Evolutionary conservation across 306 rosid species (phyloP).

Genomic region (Lupinus albus): DNA sequence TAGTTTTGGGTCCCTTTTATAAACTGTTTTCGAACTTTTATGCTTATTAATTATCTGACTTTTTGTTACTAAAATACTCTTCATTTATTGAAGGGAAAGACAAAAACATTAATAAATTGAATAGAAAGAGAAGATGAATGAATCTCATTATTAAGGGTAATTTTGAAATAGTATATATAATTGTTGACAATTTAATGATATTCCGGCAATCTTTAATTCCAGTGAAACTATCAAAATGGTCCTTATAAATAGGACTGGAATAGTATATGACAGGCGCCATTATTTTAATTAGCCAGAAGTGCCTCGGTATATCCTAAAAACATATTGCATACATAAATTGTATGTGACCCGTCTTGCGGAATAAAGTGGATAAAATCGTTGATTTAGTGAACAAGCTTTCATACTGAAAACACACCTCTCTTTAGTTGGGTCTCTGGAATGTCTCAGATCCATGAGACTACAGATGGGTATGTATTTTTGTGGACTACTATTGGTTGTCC

Average conservation of each 20-base stretch:
- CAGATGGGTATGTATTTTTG: not conserved
- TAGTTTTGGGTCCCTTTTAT: no score
- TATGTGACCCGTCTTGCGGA: not conserved
- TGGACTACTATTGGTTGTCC: not conserved
- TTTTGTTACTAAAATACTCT: no score
- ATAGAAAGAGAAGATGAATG: no score
- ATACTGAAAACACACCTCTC: slow-evolving; percentile 7
- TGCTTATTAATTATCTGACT: no score
- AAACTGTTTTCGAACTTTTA: no score
- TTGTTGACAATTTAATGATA: no score
- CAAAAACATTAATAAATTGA: no score
- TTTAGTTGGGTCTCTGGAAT: not conserved
- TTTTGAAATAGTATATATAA: no score
- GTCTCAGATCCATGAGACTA: slow-evolving; percentile 3
- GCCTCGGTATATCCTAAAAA: not conserved
- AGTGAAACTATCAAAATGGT: no score
- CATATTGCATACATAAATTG: slow-evolving; percentile 1
- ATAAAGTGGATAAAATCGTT: not conserved
- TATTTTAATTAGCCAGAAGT: not conserved
- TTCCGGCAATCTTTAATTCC: no score
- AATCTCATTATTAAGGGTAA: no score
- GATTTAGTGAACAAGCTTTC: not conserved
- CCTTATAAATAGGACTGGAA: not conserved
- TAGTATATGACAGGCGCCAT: not conserved
- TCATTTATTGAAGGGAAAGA: no score